A percentile compares a stretch with the other conserved stretches of the same genome.
Evolutionary conservation across 2,329 filamentous ascomycete genomes (phyloP).

Genomic region (Sporothrix dimorphospora): DNA sequence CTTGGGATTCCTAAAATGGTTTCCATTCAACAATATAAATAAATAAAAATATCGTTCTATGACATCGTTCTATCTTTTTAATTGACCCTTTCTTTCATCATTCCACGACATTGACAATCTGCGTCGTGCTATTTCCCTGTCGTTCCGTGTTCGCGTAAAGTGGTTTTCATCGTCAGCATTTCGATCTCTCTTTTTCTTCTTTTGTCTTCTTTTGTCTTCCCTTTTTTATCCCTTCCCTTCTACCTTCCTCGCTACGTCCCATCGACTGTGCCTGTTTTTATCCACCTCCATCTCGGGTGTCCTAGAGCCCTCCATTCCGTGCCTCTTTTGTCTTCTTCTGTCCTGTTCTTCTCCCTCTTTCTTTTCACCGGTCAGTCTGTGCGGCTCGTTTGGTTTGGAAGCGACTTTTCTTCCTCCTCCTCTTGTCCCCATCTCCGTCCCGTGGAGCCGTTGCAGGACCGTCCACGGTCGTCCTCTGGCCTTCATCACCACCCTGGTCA

Average conservation of each 20-base stretch:
- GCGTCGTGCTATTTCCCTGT: neutral
- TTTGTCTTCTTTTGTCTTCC: neutral
- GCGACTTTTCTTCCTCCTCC: neutral
- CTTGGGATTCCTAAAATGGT: no score
- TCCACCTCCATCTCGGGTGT: neutral
- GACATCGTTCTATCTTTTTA: no score
- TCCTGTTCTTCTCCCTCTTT: neutral
- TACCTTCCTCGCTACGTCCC: neutral
- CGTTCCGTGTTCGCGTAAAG: neutral
- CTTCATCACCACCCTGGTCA: neutral
- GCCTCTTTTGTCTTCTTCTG: neutral
- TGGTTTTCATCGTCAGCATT: neutral
- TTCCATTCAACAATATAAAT: no score
- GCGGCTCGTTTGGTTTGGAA: neutral
- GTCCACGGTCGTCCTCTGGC: neutral
- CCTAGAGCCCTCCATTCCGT: neutral
- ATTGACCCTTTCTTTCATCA: no score
- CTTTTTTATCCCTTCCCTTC: neutral
- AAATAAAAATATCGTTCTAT: no score
- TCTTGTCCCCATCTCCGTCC: neutral
- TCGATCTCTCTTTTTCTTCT: no score
- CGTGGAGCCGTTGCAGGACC: neutral
- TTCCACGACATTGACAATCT: neutral
- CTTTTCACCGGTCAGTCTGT: conserved; percentile 11
- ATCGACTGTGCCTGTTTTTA: neutral